A percentile compares a stretch with the other conserved stretches of the same genome.
Evolutionary conservation across 139 green algal genomes (phyloP).

Genomic region (Cymbomonas tetramitiformis): DNA sequence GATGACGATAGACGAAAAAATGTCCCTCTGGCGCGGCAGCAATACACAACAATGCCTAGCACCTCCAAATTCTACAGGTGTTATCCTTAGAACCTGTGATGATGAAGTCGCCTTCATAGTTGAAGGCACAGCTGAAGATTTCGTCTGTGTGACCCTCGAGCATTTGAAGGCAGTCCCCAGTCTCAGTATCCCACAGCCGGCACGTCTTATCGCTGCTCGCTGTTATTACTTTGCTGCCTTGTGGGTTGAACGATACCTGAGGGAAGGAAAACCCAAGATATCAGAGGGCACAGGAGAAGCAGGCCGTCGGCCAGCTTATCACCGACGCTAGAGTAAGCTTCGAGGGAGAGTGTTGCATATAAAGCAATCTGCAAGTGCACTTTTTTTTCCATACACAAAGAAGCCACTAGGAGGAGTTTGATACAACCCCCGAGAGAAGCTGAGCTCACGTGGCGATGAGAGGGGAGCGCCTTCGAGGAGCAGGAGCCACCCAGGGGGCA

Average conservation of each 20-base stretch:
- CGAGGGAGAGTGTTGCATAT: too few species aligned
- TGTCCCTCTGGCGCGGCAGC: too few species aligned
- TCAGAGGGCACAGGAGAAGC: not conserved
- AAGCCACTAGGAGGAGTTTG: too few species aligned
- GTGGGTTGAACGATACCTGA: constrained; percentile 51
- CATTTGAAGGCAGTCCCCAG: constrained; percentile 39
- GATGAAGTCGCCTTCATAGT: constrained; percentile 58
- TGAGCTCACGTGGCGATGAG: too few species aligned
- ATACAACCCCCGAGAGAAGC: too few species aligned
- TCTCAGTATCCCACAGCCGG: constrained; percentile 35
- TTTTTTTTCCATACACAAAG: too few species aligned
- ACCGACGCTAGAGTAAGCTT: too few species aligned
- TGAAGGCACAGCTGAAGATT: constrained; percentile 57
- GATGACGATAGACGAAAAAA: too few species aligned
- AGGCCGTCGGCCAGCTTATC: too few species aligned
- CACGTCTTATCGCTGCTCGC: constrained; percentile 45
- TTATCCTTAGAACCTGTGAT: constrained; percentile 61
- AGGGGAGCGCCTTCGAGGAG: too few species aligned
- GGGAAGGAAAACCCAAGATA: not conserved
- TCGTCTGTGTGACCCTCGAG: constrained; percentile 57
- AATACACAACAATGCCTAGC: not conserved
- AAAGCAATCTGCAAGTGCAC: too few species aligned
- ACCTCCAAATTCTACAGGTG: constrained; percentile 51
- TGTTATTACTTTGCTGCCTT: constrained; percentile 42
- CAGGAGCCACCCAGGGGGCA: too few species aligned